Evolutionary conservation across 1,284 basidiomycete genomes (phyloP), one percentile per base, ranked within the genome.

Genomic region (Coniferiporia weirii): DNA sequence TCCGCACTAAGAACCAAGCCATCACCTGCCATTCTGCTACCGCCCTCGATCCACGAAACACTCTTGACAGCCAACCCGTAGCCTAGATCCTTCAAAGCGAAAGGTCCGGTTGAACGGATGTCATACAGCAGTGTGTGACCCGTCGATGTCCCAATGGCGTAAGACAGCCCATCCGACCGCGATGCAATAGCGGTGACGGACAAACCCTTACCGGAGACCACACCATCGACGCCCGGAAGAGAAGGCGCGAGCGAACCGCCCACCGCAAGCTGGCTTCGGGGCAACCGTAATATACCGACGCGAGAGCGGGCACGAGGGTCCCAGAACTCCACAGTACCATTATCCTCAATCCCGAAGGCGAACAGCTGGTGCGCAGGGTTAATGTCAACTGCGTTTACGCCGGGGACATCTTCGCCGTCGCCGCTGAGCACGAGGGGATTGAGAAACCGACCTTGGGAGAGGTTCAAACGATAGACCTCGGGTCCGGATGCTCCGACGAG

Each of bases 81-180:
- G 1, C 97, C 97, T 73, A 99, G 96, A 70, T 99, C 97, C 70
- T 99, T 99, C 61, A 86, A 75, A 2, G 92, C 92, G 66, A 92
- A 95, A 8, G 93, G 89, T 22, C 81, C 81, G 4, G 87, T 80
- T 32, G 92, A 87, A 52, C 97, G 89, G 63, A 99, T 83, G 68
- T 99, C 97, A 72, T 98, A 99, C 5, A 99, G 77, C 6, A 99
- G 76, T 0, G 94, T 94, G 69, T 98, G 95, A 0, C 97, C 97
- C 0, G 93, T 92, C 6, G 90, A 93, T 1, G 96, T 98, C 12
- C 97, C 97, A 38, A 98, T 81, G 0, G 96, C 97, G 64, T 98
- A 85, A 34, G 93, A 93, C 17, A 99, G 78, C 0, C 96, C 97
- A 69, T 99, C 97, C 7, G 81, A 75, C 45, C 91, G 81, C 7